These are phyloP conservation scores for Monarda citriodora DNA, from an alignment of 305 asterid genomes.

Conservation along the genomic window DNA sequence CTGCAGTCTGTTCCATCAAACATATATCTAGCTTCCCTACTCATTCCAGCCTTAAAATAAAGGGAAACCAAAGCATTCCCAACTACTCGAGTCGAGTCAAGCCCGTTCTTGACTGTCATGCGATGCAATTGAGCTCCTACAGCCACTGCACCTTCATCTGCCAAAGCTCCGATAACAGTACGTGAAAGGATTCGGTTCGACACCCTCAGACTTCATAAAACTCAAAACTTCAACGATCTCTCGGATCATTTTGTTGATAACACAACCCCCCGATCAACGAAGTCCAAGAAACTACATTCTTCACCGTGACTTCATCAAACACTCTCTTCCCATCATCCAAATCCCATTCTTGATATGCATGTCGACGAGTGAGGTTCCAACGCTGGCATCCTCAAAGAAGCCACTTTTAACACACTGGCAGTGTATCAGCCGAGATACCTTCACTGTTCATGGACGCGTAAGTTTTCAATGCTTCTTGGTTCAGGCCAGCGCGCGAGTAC, in stretches of 20 bases:
- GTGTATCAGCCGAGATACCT: constrained; percentile 65
- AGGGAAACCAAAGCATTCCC: constrained; percentile 83
- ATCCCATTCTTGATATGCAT: constrained; percentile 71
- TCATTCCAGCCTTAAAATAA: constrained; percentile 82
- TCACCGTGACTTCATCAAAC: constrained; percentile 72
- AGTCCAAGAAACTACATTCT: constrained; percentile 94
- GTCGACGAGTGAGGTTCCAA: constrained; percentile 85
- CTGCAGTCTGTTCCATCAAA: constrained; percentile 51
- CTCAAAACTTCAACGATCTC: constrained; percentile 46
- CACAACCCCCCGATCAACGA: constrained; percentile 79
- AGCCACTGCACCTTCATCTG: constrained; percentile 43
- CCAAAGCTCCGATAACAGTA: constrained; percentile 86
- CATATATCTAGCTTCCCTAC: constrained; percentile 60
- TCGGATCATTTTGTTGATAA: constrained; percentile 40
- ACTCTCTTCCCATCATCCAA: constrained; percentile 55
- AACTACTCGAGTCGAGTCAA: constrained; percentile 50
- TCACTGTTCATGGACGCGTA: constrained; percentile 46
- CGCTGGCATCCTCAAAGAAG: constrained; percentile 71
- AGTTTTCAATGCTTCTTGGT: constrained; percentile 53
- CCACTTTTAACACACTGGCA: constrained; percentile 75
- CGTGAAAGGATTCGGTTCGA: constrained; percentile 77
- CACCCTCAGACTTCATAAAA: constrained; percentile 54
- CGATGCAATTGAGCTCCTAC: constrained; percentile 75
- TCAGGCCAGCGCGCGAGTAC: constrained; percentile 48
- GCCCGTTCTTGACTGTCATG: constrained; percentile 62